These are phyloP conservation scores for Artomyces pyxidatus DNA, from an alignment of 768 basidiomycete species.

Conservation along the genomic window DNA sequence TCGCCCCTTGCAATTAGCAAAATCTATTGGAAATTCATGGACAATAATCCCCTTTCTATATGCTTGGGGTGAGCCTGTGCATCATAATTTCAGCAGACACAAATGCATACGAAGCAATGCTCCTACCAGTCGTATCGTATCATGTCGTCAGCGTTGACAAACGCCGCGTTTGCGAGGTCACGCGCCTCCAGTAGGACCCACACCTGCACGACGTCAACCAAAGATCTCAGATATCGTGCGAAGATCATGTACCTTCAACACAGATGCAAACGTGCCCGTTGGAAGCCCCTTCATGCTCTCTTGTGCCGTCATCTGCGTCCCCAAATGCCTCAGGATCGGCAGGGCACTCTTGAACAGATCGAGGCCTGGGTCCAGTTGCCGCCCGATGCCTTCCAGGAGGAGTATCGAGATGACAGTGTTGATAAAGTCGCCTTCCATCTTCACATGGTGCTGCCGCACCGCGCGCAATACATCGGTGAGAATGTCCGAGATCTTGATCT, in stretches of 20 bases:
- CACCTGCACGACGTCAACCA: conserved; percentile 46
- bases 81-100: conserved; percentile 11
- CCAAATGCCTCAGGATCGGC: conserved; percentile 87
- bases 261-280: conserved; percentile 66
- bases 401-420: conserved; percentile 96
- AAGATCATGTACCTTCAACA: conserved; percentile 84
- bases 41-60: conserved; percentile 30
- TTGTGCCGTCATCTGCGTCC: conserved; percentile 81
- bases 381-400: conserved; percentile 90
- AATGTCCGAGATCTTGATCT: conserved; percentile 93
- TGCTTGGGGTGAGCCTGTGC: conserved; percentile 43
- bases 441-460: conserved; percentile 90
- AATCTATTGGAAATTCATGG: too few relatives aligned
- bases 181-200: conserved; percentile 95
- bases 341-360: conserved; percentile 94
- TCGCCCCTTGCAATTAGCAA: too few relatives aligned
- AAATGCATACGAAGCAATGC: conserved; percentile 1
- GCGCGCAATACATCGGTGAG: conserved; percentile 80
- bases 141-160: conserved; percentile 76
- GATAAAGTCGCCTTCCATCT: conserved; percentile 97
- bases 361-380: conserved; percentile 84
- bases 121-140: conserved; percentile 83
- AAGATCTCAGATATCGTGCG: too few relatives aligned
- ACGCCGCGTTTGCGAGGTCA: conserved; percentile 71
- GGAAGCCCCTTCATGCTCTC: conserved; percentile 57